A percentile compares a stretch with the other conserved stretches of the same genome.
Evolutionary conservation across 2,329 filamentous ascomycete genomes (phyloP).

Genomic region (Penicillium sp.): DNA sequence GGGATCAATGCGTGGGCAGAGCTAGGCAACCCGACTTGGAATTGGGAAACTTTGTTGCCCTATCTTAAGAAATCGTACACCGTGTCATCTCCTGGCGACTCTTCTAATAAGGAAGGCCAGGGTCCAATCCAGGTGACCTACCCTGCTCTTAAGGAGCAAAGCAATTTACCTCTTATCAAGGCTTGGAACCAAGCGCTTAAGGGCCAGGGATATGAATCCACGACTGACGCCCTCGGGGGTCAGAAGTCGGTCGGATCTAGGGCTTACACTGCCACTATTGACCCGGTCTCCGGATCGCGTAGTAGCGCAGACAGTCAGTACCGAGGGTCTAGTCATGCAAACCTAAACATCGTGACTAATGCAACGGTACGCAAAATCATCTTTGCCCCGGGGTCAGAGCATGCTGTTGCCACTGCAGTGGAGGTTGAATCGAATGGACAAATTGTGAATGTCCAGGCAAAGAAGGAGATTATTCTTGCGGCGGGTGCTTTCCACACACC

Average conservation of each 20-base stretch:
- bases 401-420: conserved; percentile 2
- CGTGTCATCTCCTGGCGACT: background rate
- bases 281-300: conserved; percentile 14
- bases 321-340: conserved; percentile 5
- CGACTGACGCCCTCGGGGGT: conserved; percentile 7
- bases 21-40: conserved; percentile 26
- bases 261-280: conserved; percentile 12
- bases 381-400: background rate
- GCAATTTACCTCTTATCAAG: background rate
- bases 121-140: conserved; percentile 14
- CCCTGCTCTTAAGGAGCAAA: conserved; percentile 7
- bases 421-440: conserved; percentile 3
- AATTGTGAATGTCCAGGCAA: conserved; percentile 3
- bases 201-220: conserved; percentile 3
- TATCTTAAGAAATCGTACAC: conserved; percentile 16
- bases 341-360: conserved; percentile 15
- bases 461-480: conserved; percentile 46
- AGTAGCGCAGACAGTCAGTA: conserved; percentile 18
- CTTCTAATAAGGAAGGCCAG: background rate
- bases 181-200: conserved; percentile 19
- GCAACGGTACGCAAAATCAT: conserved; percentile 11
- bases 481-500: conserved; percentile 44
- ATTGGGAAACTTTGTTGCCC: conserved; percentile 15
- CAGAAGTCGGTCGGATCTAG: conserved; percentile 9
- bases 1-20: conserved; percentile 33